Evolutionary conservation across 2,329 filamentous ascomycete genomes (phyloP), one percentile per base, ranked within the genome.

Genomic region (Neofusicoccum ribis): DNA sequence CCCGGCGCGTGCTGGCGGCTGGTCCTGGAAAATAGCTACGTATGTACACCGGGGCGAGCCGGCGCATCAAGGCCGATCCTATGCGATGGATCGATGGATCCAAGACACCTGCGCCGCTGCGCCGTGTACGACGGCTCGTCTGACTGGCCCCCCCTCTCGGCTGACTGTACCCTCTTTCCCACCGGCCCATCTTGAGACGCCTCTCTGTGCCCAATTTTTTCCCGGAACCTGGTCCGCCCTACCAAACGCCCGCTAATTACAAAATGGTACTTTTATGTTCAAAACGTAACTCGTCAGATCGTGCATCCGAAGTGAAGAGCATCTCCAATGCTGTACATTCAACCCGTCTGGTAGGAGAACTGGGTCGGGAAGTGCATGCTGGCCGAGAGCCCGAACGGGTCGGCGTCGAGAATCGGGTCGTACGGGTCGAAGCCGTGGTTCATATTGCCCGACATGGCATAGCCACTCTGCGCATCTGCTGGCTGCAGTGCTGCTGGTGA

Each of bases 301-400:
- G 56, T 46, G 41, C 56, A 36, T 60, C 41, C 56, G 31, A 61
- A 62, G 46, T 51, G 47, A 51, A 41, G 44, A 50, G 36, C 59
- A 64, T 68, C 64, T 66, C 68, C 47, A 39, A 66, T 31, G 54
- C 67, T 65, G n/a, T 65, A 54, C 58, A 31, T 65, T 75, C 69
- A 78, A 73, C 76, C 72, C 65, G 78, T 74, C 67, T 81, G 78
- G 74, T 92, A 92, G 60, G 88, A 87, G 77, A 93, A 95, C 64
- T 91, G 90, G 1, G 90, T 91, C 11, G 93, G 93, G 72, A 97
- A 97, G 69, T 94, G 91, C 94, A 97, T 97, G 79, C 92, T 96
- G 41, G 93, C 93, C 66, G 91, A 94, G 61, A 97, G 83, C 12
- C 93, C 93, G 72, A 97, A 98, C 0, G 94, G 94, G 77, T 97